Conservation (phyloP, 345 rosid genomes). For the Eucalyptus regnans region DNA sequence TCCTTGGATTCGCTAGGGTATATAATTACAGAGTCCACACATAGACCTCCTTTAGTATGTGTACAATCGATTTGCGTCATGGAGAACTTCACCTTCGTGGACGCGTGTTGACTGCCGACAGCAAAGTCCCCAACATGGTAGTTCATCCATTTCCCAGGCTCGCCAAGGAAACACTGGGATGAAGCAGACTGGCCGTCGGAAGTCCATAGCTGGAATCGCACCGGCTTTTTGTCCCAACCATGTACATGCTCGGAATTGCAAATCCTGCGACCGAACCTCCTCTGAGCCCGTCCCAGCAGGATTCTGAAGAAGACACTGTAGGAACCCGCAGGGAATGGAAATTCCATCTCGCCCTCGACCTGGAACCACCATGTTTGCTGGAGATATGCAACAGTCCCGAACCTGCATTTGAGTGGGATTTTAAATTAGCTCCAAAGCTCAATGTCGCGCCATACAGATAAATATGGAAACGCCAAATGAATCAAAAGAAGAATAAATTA, state of each 20-base stretch:
- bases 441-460: neutral
- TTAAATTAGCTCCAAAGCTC: neutral
- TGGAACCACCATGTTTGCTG: constrained; percentile 99
- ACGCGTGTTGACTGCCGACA: constrained; percentile 13
- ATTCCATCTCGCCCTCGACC: constrained; percentile 80
- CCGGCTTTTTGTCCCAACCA: constrained; percentile 91
- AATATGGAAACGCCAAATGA: neutral
- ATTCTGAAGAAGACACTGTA: constrained; percentile 86
- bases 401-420: constrained; percentile 27
- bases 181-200: constrained; percentile 76
- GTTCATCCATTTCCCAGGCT: constrained; percentile 64
- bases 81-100: constrained; percentile 60
- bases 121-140: constrained; percentile 83
- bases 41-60: constrained; percentile 93
- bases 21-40: constrained; percentile 67
- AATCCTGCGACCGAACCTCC: constrained; percentile 58
- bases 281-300: constrained; percentile 51
- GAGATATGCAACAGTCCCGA: constrained; percentile 66
- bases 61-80: constrained; percentile 98
- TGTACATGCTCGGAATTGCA: constrained; percentile 74
- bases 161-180: constrained; percentile 53
- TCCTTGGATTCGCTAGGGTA: constrained; percentile 56
- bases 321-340: constrained; percentile 77
- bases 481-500: neutral
- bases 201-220: constrained; percentile 76